Evolutionary conservation across 768 basidiomycete species (phyloP), one percentile per base, ranked within the genome.

Genomic region (Rhodotorula graminis): DNA sequence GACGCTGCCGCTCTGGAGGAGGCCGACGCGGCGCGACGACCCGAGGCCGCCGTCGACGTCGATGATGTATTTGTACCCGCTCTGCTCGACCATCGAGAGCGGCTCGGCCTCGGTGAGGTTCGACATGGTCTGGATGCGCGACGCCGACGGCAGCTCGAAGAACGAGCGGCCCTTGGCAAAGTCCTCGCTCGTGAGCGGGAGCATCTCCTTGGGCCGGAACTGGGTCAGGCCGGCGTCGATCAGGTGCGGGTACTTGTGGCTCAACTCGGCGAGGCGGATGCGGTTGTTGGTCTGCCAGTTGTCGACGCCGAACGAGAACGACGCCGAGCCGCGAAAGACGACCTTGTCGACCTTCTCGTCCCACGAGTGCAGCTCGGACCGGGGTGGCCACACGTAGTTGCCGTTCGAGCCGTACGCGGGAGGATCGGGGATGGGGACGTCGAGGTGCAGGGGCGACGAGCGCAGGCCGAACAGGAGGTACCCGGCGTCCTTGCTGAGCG

Each of bases 21-120:
- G 25, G 10, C 29, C 18, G 56, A 57, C 31, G 29, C 56, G 29
- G 21, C 56, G 56, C 56, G 56, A 57, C 31, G 56, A 57, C 16
- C 56, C 56, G 33, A 57, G 56, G 31, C 56, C 56, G 56, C 56
- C 56, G 33, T 57, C 33, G 10, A 57, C 18, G 56, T 57, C 56
- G 56, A 57, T 37, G 33, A 57, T 23, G 56, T 57, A 57, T 33
- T 57, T 57, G 56, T 16, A 57, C 10, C 56, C 29, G 21, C 56
- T 57, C 33, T 57, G 56, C 33, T 57, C 56, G 56, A 16, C 15
- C 29, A 57, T 31, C 31, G 56, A 18, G 29, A 57, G 3, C 56
- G 31, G 7, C 16, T 10, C 10, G 33, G 33, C 56, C 29, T 31
- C 29, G 10, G 6, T 8, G 56, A 57, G 15, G 56, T 31, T 31